Evolutionary conservation across 1,139 yeast species (phyloP).

Genomic region (Candida sanyaensis): DNA sequence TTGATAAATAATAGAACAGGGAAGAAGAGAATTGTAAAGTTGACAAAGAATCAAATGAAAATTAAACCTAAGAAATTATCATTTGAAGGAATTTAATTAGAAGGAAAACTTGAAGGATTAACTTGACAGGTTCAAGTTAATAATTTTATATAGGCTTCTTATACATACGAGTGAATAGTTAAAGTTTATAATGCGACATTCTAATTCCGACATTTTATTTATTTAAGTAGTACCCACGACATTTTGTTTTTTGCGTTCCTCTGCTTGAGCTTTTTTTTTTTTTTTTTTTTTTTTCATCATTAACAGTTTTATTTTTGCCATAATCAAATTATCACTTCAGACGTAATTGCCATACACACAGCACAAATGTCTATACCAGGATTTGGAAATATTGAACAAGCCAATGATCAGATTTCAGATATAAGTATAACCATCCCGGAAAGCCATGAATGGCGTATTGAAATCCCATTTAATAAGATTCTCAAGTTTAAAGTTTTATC

Average conservation of each 20-base stretch:
- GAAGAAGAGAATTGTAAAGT: slow-evolving; percentile 32
- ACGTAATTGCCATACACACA: not conserved
- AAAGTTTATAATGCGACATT: slow-evolving; percentile 1
- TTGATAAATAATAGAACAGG: slow-evolving; percentile 42
- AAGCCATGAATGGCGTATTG: slow-evolving; percentile 83
- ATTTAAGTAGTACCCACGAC: no score
- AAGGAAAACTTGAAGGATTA: not conserved
- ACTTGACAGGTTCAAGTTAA: slow-evolving; percentile 5
- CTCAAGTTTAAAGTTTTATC: slow-evolving; percentile 55
- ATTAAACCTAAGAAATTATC: slow-evolving; percentile 42
- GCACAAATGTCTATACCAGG: slow-evolving; percentile 25
- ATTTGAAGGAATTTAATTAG: slow-evolving; percentile 7
- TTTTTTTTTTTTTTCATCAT: not conserved
- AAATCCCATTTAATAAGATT: slow-evolving; percentile 60
- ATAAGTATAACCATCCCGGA: slow-evolving; percentile 34
- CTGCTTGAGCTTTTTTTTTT: not conserved
- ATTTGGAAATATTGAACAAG: slow-evolving; percentile 15
- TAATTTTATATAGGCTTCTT: not conserved
- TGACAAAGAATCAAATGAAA: slow-evolving; percentile 35
- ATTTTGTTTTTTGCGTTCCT: not conserved
- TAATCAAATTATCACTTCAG: not conserved
- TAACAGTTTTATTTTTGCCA: not conserved
- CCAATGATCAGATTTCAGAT: slow-evolving; percentile 4
- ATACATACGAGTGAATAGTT: not conserved
- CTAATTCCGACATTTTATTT: not conserved